Evolutionary conservation across 805 yeast genomes (phyloP).

Genomic region (Zygoascus bituminiphila): DNA sequence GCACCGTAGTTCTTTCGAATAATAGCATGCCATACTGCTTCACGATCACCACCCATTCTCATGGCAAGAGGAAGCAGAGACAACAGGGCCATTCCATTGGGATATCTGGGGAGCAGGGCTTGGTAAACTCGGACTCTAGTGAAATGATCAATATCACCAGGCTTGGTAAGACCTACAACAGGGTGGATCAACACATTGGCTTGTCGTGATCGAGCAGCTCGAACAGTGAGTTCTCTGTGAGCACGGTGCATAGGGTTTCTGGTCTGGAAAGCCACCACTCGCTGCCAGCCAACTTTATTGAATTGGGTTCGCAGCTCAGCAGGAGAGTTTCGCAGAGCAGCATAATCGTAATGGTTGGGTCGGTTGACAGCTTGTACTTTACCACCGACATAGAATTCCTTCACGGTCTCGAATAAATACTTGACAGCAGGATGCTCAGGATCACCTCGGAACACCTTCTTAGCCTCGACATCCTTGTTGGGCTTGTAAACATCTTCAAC

Average conservation of each 20-base stretch:
- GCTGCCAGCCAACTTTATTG: conserved; percentile 69
- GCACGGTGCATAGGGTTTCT: conserved; percentile 99
- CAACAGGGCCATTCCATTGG: conserved; percentile 85
- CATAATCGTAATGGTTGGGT: conserved; percentile 86
- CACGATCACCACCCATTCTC: conserved; percentile 99
- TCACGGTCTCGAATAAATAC: conserved; percentile 64
- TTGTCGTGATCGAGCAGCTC: conserved; percentile 91
- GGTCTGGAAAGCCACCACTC: conserved; percentile 94
- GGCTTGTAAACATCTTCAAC: conserved; percentile 74
- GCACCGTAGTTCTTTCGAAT: conserved; percentile 96
- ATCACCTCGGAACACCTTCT: conserved; percentile 88
- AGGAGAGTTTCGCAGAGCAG: conserved; percentile 81
- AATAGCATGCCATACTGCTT: conserved; percentile 97
- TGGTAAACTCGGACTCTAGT: conserved; percentile 94
- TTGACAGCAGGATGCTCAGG: conserved; percentile 91
- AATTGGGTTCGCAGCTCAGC: conserved; percentile 84
- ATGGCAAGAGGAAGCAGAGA: conserved; percentile 88
- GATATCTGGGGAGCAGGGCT: conserved; percentile 86
- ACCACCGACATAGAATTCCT: conserved; percentile 86
- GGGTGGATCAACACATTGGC: conserved; percentile 90
- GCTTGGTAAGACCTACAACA: conserved; percentile 93
- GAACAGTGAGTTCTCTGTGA: conserved; percentile 88
- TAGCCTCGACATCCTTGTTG: conserved; percentile 71
- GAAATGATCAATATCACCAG: conserved; percentile 97
- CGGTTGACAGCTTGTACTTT: conserved; percentile 71